These are phyloP conservation scores for Tricharina praecox DNA, from an alignment of 495 filamentous ascomycete species.

Conservation along the genomic window DNA sequence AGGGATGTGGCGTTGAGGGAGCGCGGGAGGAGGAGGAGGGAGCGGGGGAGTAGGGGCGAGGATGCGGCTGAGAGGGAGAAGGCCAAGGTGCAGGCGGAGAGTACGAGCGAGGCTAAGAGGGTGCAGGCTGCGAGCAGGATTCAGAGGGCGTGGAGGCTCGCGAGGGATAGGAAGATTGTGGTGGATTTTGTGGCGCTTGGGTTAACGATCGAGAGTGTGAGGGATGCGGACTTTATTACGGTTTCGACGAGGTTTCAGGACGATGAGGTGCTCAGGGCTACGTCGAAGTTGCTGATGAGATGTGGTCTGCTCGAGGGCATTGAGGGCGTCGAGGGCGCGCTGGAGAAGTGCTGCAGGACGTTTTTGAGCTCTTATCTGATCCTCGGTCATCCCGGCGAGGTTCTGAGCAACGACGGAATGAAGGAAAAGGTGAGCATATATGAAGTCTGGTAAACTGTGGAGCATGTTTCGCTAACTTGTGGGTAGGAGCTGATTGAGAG, in stretches of 20 bases:
- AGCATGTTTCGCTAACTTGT: constrained; percentile 38
- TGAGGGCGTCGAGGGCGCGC: constrained; percentile 47
- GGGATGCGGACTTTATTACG: constrained; percentile 63
- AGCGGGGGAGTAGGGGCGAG: constrained; percentile 14
- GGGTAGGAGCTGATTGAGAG: constrained; percentile 65
- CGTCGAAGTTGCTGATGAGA: constrained; percentile 54
- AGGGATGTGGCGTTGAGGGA: constrained; percentile 17
- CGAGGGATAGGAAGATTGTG: constrained; percentile 42
- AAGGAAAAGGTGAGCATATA: constrained; percentile 49
- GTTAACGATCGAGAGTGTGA: constrained; percentile 56
- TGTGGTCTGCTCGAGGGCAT: constrained; percentile 54
- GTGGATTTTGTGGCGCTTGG: constrained; percentile 50
- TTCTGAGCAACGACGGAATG: constrained; percentile 65
- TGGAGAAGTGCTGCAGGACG: constrained; percentile 65
- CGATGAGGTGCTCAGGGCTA: constrained; percentile 50
- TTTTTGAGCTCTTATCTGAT: constrained; percentile 90
- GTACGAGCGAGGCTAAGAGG: constrained; percentile 56
- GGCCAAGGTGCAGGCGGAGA: constrained; percentile 46
- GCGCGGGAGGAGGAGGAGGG: constrained; percentile 19
- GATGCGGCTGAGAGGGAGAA: constrained; percentile 39
- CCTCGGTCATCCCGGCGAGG: constrained; percentile 77
- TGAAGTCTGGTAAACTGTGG: constrained; percentile 29
- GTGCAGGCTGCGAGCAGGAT: constrained; percentile 67
- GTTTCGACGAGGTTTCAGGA: constrained; percentile 62
- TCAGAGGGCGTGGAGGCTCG: constrained; percentile 59